A percentile compares a stretch with the other conserved stretches of the same genome.
These are phyloP conservation scores for Xylariaceae sp. DNA, from an alignment of 2,329 filamentous ascomycete genomes.

Conservation along the genomic window DNA sequence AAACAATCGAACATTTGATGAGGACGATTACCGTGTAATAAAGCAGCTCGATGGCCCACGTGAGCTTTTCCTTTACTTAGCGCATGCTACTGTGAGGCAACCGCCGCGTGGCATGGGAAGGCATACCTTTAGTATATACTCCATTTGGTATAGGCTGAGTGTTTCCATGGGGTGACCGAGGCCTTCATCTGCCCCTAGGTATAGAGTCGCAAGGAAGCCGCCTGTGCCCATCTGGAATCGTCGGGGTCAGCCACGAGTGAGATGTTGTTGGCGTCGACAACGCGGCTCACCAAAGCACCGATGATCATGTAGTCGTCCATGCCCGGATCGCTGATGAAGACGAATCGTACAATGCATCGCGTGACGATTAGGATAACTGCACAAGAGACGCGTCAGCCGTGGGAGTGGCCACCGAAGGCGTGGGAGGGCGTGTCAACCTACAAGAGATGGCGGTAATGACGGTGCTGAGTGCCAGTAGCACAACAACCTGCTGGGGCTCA, in stretches of 20 bases:
- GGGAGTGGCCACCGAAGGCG: neutral
- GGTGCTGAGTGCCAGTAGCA: neutral
- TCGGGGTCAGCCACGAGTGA: too few species aligned
- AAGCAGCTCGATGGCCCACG: conserved; percentile 29
- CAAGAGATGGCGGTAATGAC: neutral
- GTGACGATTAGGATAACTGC: conserved; percentile 12
- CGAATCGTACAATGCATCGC: conserved; percentile 14
- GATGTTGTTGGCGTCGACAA: neutral
- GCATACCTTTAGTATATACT: conserved; percentile 3
- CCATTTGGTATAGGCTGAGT: neutral
- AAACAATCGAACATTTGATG: conserved; percentile 37
- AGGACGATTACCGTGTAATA: conserved; percentile 32
- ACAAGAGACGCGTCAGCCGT: neutral
- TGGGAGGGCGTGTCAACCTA: neutral
- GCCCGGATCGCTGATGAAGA: conserved; percentile 10
- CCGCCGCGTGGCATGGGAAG: neutral
- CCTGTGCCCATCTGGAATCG: too few species aligned
- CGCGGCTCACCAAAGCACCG: conserved; percentile 11
- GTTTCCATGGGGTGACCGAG: conserved; percentile 3
- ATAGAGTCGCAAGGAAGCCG: too few species aligned
- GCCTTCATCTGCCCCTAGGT: too few species aligned
- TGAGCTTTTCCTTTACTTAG: conserved; percentile 11
- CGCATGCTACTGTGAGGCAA: neutral
- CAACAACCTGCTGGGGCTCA: neutral
- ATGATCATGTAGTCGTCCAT: conserved; percentile 19